Base-by-base conservation (phyloP, 345 rosid species). In the Gossypium rotundifolium region DNA sequence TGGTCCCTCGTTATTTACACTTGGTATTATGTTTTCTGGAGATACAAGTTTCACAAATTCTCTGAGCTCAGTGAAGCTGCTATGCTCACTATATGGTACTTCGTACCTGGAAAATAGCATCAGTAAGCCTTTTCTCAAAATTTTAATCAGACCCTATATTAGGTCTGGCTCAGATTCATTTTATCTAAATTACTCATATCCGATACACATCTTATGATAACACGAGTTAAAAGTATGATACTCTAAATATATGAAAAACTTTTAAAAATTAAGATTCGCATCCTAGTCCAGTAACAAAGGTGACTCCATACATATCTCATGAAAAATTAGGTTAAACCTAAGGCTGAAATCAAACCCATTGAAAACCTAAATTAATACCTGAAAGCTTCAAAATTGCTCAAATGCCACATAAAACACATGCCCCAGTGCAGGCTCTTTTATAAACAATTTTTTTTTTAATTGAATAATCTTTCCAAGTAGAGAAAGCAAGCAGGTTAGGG, bases 21-120 rank as follows among this genome's bases (percentile, higher is more conserved):
- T 87, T 22, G 97, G 98, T 76, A 90, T 87, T 70, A 94, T 87
- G 53, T 73, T 87, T 78, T 87, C 85, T 9, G 97, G 97, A 53
- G 93, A 88, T 42, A 88, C 73, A 62, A 86, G 78, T 84, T 90
- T 79, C 80, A 92, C 97, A 81, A 92, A 94, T 76, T 93, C 98
- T 78, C 57, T 85, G 13, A 94, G 89, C 77, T 94, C 98, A 3
- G 89, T 76, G 76, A 89, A 94, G 86, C 98, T 91, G 82, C 90
- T 76, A 79, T 94, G 98, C 84, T 94, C 98, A 49, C 98, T 91
- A 45, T 92, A 94, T 42, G 98, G 98, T 69, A 94, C 98, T 80
- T 92, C 97, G 33, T 93, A 94, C 86, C 98, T 94, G 83, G 68
- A 71, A 63, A 57, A 65, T 6, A 53, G n/a, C 29, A 29, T 57